Conservation (phyloP, 2,329 filamentous ascomycete species). For the Diaporthe citri region DNA sequence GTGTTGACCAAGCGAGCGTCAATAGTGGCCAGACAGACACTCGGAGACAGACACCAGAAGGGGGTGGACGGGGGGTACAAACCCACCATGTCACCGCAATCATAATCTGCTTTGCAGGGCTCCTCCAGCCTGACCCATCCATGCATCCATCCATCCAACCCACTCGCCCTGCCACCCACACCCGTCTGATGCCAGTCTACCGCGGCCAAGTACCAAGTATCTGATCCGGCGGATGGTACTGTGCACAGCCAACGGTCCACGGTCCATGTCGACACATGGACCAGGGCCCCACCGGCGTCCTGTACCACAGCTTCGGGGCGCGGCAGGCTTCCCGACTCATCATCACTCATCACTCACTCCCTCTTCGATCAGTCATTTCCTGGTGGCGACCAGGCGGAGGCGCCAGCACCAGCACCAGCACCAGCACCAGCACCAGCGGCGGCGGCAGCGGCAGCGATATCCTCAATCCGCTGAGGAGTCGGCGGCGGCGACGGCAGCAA, state of each 20-base stretch:
- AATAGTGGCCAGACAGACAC: constrained; percentile 23
- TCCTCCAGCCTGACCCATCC: constrained; percentile 8
- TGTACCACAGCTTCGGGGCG: constrained; percentile 29
- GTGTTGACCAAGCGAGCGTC: constrained; percentile 29
- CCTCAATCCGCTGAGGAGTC: not conserved
- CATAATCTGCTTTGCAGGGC: constrained; percentile 18
- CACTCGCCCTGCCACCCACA: constrained; percentile 1
- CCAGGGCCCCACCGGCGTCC: constrained; percentile 6
- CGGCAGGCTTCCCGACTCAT: constrained; percentile 16
- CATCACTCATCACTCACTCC: not conserved
- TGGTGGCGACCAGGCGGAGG: not conserved
- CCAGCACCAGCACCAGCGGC: not conserved
- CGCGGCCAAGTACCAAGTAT: constrained; percentile 17
- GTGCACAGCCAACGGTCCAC: not conserved
- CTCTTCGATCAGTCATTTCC: not conserved
- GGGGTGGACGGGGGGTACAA: constrained; percentile 8
- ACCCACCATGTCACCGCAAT: constrained; percentile 27
- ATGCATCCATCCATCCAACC: constrained; percentile 14
- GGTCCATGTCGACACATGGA: constrained; percentile 26
- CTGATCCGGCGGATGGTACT: not conserved
- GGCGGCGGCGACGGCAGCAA: not conserved
- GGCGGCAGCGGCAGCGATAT: not conserved
- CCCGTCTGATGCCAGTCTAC: not conserved
- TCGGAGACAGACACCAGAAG: constrained; percentile 27
- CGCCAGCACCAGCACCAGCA: not conserved